Evolutionary conservation across 257 asterid species (phyloP), one percentile per base, ranked within the genome.

Genomic region (Voacanga thouarsii): DNA sequence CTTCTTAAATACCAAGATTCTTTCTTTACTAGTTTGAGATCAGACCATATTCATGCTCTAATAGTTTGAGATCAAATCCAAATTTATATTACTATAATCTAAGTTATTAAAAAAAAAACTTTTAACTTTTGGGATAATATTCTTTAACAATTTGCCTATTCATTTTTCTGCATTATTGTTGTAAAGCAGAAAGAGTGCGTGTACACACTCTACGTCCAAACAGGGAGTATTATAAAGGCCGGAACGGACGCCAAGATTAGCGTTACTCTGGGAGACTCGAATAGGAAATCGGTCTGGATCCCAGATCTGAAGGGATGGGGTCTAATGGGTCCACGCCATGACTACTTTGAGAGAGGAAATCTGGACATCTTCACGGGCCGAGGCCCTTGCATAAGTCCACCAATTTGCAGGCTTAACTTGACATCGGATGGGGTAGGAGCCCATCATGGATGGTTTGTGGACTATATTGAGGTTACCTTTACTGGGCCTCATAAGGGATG

Each of bases 251-350:
- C 97, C 55, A 76, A 37, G 15, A 84, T 91, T 71, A 85, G 86
- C 82, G 74, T 75, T n/a, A 75, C 87, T 3, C 68, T 91, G 0
- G 84, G 89, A 69, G 91, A 90, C 47, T 76, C 79, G 15, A 45
- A 1, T 0, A 87, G 88, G 6, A 80, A 63, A 23, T 84, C 89
- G 0, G 82, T 91, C 9, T 51, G 82, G 88, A 82, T 91, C 72
- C 85, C 93, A 7, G 72, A 90, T 66, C 88, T 90, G 1, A 43
- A 74, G 82, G 57, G 79, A 0, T 87, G 92, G 97, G 95, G 97
- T 53, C 75, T 90, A 24, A 88, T 90, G 95, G 92, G 89, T 60
- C 80, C 55, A 0, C 49, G 70, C 4, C 84, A 85, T 53, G 86
- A 90, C 77, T 91, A 90, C 83, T 91, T 69, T 12, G 95, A 91